phyloP scores from a whole-genome alignment of 495 filamentous ascomycete species.

The Tricharina praecox region DNA sequence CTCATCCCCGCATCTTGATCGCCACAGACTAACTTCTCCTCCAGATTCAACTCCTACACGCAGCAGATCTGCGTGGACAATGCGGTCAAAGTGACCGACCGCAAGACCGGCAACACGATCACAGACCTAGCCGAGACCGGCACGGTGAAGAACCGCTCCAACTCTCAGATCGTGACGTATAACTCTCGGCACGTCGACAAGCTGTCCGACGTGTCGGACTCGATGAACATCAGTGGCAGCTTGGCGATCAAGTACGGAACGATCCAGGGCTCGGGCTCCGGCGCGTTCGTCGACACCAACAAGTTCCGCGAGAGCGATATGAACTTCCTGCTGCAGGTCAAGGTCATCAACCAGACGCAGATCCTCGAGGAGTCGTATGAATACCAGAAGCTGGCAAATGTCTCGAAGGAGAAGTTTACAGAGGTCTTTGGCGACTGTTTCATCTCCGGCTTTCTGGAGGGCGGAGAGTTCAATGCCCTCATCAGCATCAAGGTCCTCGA shows the following conservation, averaged over 20 bases:
- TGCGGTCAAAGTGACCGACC: conserved; percentile 19
- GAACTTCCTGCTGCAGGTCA: conserved; percentile 17
- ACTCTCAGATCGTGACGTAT: conserved; percentile 11
- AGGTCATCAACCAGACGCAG: conserved; percentile 15
- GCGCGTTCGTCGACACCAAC: conserved; percentile 6
- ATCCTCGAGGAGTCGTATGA: background rate
- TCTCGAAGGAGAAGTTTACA: no score
- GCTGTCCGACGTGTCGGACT: conserved; percentile 10
- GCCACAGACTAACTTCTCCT: no score
- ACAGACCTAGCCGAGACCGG: background rate
- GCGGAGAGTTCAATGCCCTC: conserved; percentile 19
- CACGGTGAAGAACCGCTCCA: background rate
- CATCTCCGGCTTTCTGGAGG: conserved; percentile 22
- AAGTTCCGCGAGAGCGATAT: conserved; percentile 20
- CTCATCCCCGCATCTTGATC: no score
- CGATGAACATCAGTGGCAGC: conserved; percentile 11
- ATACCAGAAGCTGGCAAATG: no score
- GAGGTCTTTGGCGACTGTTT: conserved; percentile 19
- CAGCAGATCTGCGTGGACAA: conserved; percentile 26
- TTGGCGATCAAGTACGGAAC: conserved; percentile 14
- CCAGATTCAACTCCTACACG: conserved; percentile 28
- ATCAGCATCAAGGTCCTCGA: conserved; percentile 17
- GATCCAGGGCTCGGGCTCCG: conserved; percentile 11
- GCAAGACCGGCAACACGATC: conserved; percentile 8
- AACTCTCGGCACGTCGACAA: conserved; percentile 11